Conservation (phyloP, 345 rosid genomes). For the Anacardium occidentale region DNA sequence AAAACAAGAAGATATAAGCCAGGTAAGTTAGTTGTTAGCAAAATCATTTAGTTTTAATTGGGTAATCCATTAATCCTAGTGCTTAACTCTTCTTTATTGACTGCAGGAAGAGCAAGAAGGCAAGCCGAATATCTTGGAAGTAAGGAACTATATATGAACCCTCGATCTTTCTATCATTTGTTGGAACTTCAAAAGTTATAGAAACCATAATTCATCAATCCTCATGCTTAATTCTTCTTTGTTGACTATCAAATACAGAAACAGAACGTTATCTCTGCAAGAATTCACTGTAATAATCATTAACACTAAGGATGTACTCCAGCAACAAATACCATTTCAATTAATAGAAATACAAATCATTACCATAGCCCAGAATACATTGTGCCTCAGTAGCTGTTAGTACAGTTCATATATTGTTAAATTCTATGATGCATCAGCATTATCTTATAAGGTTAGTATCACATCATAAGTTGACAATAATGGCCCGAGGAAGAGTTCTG, state of each 20-base stretch:
- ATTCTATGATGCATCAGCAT: constrained; percentile 14
- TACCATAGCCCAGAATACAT: not conserved
- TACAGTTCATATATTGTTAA: not conserved
- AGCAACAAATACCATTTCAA: not conserved
- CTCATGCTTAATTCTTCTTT: too few relatives aligned
- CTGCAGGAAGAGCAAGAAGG: constrained; percentile 33
- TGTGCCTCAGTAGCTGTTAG: not conserved
- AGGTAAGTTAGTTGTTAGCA: constrained; percentile 18
- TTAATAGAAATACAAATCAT: too few relatives aligned
- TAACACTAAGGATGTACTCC: not conserved
- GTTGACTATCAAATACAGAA: too few relatives aligned
- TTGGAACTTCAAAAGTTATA: not conserved
- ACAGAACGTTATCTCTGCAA: too few relatives aligned
- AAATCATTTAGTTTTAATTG: too few relatives aligned
- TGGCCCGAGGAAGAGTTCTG: not conserved
- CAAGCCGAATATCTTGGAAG: constrained; percentile 13
- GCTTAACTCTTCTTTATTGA: not conserved
- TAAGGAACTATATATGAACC: not conserved
- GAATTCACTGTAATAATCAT: too few relatives aligned
- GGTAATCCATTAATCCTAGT: not conserved
- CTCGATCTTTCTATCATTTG: too few relatives aligned
- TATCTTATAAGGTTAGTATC: not conserved
- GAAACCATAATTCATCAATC: not conserved
- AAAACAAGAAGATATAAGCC: constrained; percentile 15
- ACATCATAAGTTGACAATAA: not conserved